Percentiles rank a stretch among this genome's conserved stretches.
Conservation (phyloP, 768 basidiomycete genomes). For the Auricularia heimuer region DNA sequence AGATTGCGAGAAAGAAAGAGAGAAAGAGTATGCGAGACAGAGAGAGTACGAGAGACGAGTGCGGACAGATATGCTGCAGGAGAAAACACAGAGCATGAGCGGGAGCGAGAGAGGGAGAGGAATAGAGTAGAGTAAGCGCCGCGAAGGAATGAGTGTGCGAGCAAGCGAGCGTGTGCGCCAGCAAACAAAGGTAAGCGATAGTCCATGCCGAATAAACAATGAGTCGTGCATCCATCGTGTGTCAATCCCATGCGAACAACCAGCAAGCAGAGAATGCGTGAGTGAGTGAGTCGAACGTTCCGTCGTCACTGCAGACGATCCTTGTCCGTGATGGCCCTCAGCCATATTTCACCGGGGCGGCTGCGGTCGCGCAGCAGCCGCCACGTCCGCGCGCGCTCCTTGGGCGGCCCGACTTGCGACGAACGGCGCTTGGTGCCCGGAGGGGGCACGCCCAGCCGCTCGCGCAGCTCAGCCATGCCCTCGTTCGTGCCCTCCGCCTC, state of each 20-base stretch:
- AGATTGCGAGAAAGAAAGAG: background rate
- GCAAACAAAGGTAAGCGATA: background rate
- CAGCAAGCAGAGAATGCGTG: background rate
- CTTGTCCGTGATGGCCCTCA: conserved; percentile 54
- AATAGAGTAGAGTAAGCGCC: background rate
- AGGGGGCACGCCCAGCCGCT: conserved; percentile 55
- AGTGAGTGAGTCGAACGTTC: too few species aligned
- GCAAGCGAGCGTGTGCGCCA: background rate
- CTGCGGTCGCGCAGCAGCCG: conserved; percentile 62
- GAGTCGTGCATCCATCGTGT: background rate
- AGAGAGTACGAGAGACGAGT: background rate
- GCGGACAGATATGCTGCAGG: background rate
- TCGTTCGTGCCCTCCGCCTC: conserved; percentile 87
- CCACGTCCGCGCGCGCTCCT: conserved; percentile 48
- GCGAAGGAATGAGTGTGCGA: background rate
- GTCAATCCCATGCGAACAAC: background rate
- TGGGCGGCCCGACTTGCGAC: conserved; percentile 27
- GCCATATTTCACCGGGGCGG: conserved; percentile 67
- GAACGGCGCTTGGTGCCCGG: conserved; percentile 34
- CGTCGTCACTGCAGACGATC: conserved; percentile 42
- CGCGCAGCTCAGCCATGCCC: conserved; percentile 66
- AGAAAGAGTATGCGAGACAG: background rate
- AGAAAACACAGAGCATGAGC: background rate
- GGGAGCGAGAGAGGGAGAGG: background rate
- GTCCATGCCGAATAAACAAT: background rate